phyloP scores from a whole-genome alignment of 176 grass and related monocot genomes.

The Luzula sylvatica region DNA sequence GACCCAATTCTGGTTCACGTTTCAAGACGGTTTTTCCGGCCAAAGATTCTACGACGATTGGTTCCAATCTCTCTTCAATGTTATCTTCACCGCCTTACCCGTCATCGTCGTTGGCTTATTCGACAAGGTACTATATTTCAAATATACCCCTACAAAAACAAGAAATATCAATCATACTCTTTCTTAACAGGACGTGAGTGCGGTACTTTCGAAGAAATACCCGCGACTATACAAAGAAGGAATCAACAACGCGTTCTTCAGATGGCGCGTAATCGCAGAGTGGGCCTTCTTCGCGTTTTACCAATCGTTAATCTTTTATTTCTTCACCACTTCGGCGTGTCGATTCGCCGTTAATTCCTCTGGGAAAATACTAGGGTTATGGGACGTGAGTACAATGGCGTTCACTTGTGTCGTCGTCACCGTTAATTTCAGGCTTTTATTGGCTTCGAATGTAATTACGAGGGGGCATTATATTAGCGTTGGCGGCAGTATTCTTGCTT shows the following conservation, averaged over 20 bases:
- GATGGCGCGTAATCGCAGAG: slow-evolving; percentile 69
- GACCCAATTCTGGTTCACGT: slow-evolving; percentile 99
- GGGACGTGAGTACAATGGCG: slow-evolving; percentile 98
- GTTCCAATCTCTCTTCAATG: slow-evolving; percentile 96
- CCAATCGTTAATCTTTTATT: slow-evolving; percentile 89
- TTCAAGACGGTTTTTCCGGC: slow-evolving; percentile 95
- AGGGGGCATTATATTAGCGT: slow-evolving; percentile 93
- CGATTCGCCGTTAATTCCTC: slow-evolving; percentile 60
- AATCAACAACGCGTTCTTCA: slow-evolving; percentile 86
- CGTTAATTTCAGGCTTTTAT: slow-evolving; percentile 92
- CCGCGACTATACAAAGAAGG: slow-evolving; percentile 94
- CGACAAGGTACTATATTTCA: slow-evolving; percentile 65
- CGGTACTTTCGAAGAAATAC: slow-evolving; percentile 72
- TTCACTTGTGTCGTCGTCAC: slow-evolving; percentile 96
- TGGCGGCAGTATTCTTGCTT: slow-evolving; percentile 70
- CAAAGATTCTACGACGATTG: slow-evolving; percentile 99
- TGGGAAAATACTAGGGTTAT: slow-evolving; percentile 82
- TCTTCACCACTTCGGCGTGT: slow-evolving; percentile 88
- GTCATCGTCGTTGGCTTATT: slow-evolving; percentile 96
- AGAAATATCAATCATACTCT: not conserved
- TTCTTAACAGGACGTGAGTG: slow-evolving; percentile 82
- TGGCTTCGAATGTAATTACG: slow-evolving; percentile 89
- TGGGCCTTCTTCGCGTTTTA: slow-evolving; percentile 97
- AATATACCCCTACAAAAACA: not conserved
- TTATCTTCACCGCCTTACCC: slow-evolving; percentile 88